These are phyloP conservation scores for Crotalaria pallida DNA, from an alignment of 306 rosid species.

Conservation along the genomic window DNA sequence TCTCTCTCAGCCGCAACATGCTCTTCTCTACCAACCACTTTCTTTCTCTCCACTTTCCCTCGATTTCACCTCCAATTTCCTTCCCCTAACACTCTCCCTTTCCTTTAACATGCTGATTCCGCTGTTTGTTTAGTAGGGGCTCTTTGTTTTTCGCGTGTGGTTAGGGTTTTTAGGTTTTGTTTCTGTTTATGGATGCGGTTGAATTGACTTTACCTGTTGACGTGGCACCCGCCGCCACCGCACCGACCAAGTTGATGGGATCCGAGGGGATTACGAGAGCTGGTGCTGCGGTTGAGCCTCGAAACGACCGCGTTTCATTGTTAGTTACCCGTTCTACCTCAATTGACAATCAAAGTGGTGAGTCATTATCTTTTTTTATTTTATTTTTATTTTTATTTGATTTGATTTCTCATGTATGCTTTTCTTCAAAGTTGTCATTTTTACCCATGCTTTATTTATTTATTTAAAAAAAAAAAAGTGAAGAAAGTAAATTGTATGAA, in stretches of 20 bases:
- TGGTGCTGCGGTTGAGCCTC: conserved; percentile 39
- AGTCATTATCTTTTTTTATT: not conserved
- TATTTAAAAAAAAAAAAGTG: no score
- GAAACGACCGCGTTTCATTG: conserved; percentile 32
- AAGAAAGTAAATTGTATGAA: not conserved
- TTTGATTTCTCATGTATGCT: not conserved
- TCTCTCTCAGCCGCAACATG: conserved; percentile 62
- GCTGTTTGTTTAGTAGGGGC: not conserved
- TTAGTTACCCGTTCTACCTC: conserved; percentile 28
- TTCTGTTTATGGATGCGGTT: conserved; percentile 50
- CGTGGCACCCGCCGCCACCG: conserved; percentile 33
- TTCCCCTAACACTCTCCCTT: no score
- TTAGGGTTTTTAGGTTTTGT: conserved; percentile 16
- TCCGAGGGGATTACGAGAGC: conserved; percentile 45
- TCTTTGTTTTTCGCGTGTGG: not conserved
- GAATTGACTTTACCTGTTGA: conserved; percentile 50
- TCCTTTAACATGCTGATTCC: not conserved
- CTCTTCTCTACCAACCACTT: conserved; percentile 36
- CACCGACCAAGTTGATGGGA: conserved; percentile 49
- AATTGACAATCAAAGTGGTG: conserved; percentile 42
- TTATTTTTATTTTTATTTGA: not conserved
- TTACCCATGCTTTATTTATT: not conserved
- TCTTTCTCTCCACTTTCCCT: conserved; percentile 14
- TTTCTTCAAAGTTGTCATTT: not conserved
- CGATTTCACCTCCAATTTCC: not conserved